phyloP scores from a whole-genome alignment of 441 rosid genomes.

The Erodium chrysanthum region DNA sequence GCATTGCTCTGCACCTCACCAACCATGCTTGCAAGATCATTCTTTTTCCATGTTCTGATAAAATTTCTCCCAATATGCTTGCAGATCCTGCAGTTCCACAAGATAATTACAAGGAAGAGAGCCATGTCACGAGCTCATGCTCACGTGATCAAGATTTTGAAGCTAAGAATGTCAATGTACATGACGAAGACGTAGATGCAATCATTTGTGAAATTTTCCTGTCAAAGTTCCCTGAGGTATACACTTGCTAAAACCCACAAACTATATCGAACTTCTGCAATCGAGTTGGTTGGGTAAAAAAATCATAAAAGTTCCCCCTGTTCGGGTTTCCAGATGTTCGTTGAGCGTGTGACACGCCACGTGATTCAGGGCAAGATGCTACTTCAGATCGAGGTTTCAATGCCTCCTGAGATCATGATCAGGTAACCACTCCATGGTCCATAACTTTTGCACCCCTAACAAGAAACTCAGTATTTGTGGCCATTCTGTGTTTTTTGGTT shows the following conservation, averaged over 20 bases:
- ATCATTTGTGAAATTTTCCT: constrained; percentile 30
- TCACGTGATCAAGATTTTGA: not conserved
- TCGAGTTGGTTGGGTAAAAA: not conserved
- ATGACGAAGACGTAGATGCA: constrained; percentile 42
- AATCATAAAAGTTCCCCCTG: too few relatives aligned
- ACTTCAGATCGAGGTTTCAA: constrained; percentile 53
- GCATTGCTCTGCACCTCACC: not conserved
- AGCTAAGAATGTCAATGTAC: not conserved
- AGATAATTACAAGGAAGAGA: not conserved
- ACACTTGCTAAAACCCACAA: not conserved
- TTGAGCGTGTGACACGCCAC: constrained; percentile 57
- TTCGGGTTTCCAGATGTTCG: constrained; percentile 41
- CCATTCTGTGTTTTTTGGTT: too few relatives aligned
- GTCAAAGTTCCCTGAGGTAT: constrained; percentile 46
- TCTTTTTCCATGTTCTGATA: constrained; percentile 7
- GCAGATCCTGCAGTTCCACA: constrained; percentile 62
- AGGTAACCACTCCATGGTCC: constrained; percentile 22
- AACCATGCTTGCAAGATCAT: not conserved
- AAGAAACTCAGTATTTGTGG: too few relatives aligned
- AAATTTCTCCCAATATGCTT: constrained; percentile 10
- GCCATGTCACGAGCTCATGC: not conserved
- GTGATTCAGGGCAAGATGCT: constrained; percentile 52
- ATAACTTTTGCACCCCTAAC: too few relatives aligned
- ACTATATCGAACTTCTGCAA: not conserved
- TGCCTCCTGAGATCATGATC: constrained; percentile 47